These are phyloP conservation scores for Neonectria coccinea DNA, from an alignment of 2,329 filamentous ascomycete species.

Conservation along the genomic window DNA sequence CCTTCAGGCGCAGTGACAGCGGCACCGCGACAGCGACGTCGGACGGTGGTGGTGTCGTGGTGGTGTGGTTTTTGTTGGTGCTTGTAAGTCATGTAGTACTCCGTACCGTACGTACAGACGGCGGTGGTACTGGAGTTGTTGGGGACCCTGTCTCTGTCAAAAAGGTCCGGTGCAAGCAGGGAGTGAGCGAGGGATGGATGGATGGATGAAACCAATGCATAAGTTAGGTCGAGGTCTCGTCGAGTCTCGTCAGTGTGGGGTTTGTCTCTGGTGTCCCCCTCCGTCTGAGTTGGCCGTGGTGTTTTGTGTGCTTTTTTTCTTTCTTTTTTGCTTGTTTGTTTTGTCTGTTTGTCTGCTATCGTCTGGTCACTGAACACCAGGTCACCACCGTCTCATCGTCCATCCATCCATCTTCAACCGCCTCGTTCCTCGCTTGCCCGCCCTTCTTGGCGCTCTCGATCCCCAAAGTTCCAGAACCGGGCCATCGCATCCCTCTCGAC, in stretches of 20 bases:
- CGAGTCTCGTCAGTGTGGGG: slow-evolving; percentile 27
- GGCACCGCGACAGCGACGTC: slow-evolving; percentile 31
- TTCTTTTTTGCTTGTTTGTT: slow-evolving; percentile 11
- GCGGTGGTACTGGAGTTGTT: slow-evolving; percentile 10
- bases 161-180: slow-evolving; percentile 29
- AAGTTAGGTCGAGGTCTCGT: slow-evolving; percentile 12
- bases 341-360: not conserved
- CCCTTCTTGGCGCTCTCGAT: not conserved
- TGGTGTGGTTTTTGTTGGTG: slow-evolving; percentile 45
- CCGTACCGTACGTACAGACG: not conserved
- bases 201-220: not conserved
- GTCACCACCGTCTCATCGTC: not conserved
- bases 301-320: slow-evolving; percentile 13
- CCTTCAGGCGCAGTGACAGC: not conserved
- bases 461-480: not conserved
- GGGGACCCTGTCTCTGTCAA: slow-evolving; percentile 20
- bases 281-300: slow-evolving; percentile 27
- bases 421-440: not conserved
- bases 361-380: not conserved
- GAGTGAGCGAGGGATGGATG: slow-evolving; percentile 3
- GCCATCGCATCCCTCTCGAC: not conserved
- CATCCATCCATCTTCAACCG: not conserved
- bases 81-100: not conserved
- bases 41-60: slow-evolving; percentile 44
- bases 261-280: slow-evolving; percentile 26